Evolutionary conservation across 225 moss, liverwort and hornwort species (phyloP), one percentile per base, ranked within the genome.

Genomic region (Polytrichum formosum): DNA sequence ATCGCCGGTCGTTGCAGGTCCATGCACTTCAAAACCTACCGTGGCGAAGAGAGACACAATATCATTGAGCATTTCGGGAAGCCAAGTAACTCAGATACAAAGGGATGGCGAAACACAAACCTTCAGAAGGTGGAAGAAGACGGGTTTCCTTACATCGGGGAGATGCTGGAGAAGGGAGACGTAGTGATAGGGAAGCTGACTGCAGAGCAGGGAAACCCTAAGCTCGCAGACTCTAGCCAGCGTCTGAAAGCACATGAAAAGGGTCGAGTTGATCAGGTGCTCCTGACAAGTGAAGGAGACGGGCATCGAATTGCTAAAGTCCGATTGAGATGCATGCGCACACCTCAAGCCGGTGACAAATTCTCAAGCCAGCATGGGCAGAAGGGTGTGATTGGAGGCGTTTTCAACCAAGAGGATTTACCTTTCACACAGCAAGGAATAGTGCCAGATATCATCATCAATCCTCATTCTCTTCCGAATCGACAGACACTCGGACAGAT

Each of bases 351-450:
- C 7, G 92, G 95, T n/a, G 95, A 95, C 73, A 95, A 95, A 46
- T 92, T 92, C 53, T 87, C 92, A 7, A 92, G 89, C 70, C 83
- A 92, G 95, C 95, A 95, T 61, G 95, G 92, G 28, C 95, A 95
- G 83, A 95, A 95, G 77, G 92, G 95, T 67, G 85, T 95, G 56
- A 72, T 95, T 2, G 95, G 95, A 33, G 91, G 86, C 75, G 80
- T 92, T 19, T 92, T 91, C 63, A 81, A 82, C 67, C 92, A 95
- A 71, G 95, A 92, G 75, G 92, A 95, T 74, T 75, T 95, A 54
- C 92, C 91, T 37, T 92, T 90, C 70, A 92, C 95, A 8, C 81
- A 71, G 30, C 78, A 95, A 74, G 95, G 92, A n/a, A 86, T 95
- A 73, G 92, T 92, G 21, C 95, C 95, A 2, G 95, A 92, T 22